phyloP scores from a whole-genome alignment of 1,284 basidiomycete species.

The Ganoderma sinense region DNA sequence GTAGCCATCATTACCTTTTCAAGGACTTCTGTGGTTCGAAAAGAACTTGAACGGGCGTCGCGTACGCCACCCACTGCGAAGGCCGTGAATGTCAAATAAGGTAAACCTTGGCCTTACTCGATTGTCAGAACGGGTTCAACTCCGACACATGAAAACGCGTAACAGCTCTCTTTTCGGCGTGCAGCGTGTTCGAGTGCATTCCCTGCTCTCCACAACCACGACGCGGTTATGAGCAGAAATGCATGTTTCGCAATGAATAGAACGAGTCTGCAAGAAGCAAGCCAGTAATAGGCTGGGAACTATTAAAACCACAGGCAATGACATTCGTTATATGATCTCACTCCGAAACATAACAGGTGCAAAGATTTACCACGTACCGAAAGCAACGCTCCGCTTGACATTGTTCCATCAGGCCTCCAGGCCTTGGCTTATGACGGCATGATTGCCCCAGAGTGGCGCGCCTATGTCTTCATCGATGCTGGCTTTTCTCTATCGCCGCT shows the following conservation, averaged over 20 bases:
- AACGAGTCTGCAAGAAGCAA: not conserved
- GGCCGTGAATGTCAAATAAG: not conserved
- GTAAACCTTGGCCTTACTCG: not conserved
- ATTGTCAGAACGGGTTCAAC: not conserved
- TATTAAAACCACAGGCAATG: not conserved
- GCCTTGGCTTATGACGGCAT: not conserved
- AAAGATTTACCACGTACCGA: not conserved
- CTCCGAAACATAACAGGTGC: not conserved
- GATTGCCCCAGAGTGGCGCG: not conserved
- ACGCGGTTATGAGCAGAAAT: not conserved
- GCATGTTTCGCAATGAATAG: not conserved
- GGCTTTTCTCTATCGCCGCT: conserved; percentile 1
- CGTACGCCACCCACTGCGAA: not conserved
- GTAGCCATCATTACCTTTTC: not conserved
- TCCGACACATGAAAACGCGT: not conserved
- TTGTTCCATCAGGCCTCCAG: conserved; percentile 1
- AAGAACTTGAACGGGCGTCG: too few relatives aligned
- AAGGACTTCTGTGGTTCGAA: conserved; percentile 2
- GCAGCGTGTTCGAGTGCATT: not conserved
- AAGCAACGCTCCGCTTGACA: not conserved
- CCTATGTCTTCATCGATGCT: not conserved
- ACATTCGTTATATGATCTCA: not conserved
- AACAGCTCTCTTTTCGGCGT: not conserved
- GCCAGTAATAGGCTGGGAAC: not conserved
- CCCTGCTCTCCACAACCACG: not conserved